These are phyloP conservation scores for Trichosporon coremiiforme DNA, from an alignment of 1,284 basidiomycete species.

Conservation along the genomic window DNA sequence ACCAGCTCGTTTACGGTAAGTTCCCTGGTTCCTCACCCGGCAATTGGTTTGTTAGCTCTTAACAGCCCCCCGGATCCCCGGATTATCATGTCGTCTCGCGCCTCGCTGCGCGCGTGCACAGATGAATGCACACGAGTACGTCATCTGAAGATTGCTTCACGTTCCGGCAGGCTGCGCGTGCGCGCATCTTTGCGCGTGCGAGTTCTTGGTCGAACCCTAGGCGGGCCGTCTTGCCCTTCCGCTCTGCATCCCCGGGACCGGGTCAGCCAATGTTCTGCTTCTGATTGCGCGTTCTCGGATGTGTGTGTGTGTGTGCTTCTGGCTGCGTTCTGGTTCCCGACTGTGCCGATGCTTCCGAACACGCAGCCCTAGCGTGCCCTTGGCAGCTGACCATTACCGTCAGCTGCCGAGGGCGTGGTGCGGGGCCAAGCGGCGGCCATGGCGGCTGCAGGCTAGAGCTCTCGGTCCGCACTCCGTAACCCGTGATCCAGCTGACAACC, in stretches of 20 bases:
- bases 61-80: neutral
- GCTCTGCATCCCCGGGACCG: neutral
- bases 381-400: neutral
- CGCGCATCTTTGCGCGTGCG: neutral
- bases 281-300: neutral
- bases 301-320: neutral
- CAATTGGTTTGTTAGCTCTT: neutral
- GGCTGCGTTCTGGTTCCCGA: conserved; percentile 1
- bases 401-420: neutral
- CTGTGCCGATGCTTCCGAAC: conserved; percentile 2
- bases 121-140: conserved; percentile 4
- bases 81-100: neutral
- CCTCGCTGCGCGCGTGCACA: neutral
- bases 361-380: neutral
- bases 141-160: neutral
- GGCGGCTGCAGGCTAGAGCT: neutral
- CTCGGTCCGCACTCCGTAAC: neutral
- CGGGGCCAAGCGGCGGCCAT: neutral
- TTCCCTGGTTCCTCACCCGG: neutral
- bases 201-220: neutral
- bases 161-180: neutral
- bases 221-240: neutral
- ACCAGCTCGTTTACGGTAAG: conserved; percentile 11
- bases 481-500: conserved; percentile 23
- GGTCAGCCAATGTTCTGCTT: neutral